Conservation (phyloP, 495 filamentous ascomycete genomes). For the Daldinia grandis region DNA sequence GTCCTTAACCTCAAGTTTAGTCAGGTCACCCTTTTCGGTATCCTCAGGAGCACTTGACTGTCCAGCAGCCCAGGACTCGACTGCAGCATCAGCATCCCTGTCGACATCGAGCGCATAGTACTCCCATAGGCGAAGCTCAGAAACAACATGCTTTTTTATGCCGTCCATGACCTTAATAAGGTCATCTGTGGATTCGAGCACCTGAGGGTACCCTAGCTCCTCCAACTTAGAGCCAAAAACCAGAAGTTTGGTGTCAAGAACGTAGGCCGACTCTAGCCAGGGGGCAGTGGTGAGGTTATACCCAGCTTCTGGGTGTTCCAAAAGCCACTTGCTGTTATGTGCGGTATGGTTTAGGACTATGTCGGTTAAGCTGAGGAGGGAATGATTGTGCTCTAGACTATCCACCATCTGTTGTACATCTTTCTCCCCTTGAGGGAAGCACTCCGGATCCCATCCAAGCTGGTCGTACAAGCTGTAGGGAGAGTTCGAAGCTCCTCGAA, state of each 20-base stretch:
- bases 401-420: slow-evolving; percentile 80
- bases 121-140: slow-evolving; percentile 84
- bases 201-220: slow-evolving; percentile 74
- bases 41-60: slow-evolving; percentile 57
- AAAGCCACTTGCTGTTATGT: slow-evolving; percentile 91
- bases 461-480: slow-evolving; percentile 98
- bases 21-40: slow-evolving; percentile 53
- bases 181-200: slow-evolving; percentile 74
- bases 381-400: slow-evolving; percentile 85
- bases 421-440: slow-evolving; percentile 86
- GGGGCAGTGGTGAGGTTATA: slow-evolving; percentile 95
- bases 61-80: slow-evolving; percentile 74
- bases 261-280: slow-evolving; percentile 87
- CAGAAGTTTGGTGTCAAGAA: slow-evolving; percentile 84
- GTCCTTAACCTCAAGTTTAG: slow-evolving; percentile 57
- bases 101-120: slow-evolving; percentile 88
- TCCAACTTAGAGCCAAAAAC: slow-evolving; percentile 76
- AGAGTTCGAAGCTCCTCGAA: slow-evolving; percentile 89
- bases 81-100: slow-evolving; percentile 69
- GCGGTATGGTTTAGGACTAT: slow-evolving; percentile 99
- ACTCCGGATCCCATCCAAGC: slow-evolving; percentile 79
- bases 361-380: slow-evolving; percentile 88
- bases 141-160: slow-evolving; percentile 80
- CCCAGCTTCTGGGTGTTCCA: slow-evolving; percentile 93
- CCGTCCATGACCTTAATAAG: slow-evolving; percentile 85